phyloP scores from a whole-genome alignment of 495 filamentous ascomycete species.

The Schizothecium vesticola region DNA sequence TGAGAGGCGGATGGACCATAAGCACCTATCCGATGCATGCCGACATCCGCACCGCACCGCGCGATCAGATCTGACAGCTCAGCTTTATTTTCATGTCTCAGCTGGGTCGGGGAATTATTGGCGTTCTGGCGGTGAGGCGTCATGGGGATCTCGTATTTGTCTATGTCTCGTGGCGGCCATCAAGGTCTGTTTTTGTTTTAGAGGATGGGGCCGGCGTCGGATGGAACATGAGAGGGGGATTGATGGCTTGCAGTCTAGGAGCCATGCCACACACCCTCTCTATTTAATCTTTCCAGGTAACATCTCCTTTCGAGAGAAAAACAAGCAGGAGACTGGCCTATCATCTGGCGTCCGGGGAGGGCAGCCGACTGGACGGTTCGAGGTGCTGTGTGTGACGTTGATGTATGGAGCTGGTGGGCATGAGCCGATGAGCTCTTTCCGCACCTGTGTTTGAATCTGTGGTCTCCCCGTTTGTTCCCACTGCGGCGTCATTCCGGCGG shows the following conservation, averaged over 20 bases:
- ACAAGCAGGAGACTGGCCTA: neutral
- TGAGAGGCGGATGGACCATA: neutral
- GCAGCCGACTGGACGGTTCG: neutral
- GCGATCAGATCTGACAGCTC: neutral
- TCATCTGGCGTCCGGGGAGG: neutral
- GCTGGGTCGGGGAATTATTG: neutral
- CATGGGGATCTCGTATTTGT: neutral
- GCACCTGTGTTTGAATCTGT: neutral
- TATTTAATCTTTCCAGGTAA: neutral
- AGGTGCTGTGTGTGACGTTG: neutral
- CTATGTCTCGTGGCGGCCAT: neutral
- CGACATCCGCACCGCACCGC: neutral
- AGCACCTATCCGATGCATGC: neutral
- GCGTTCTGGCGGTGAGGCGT: neutral
- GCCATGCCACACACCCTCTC: neutral
- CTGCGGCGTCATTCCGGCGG: neutral
- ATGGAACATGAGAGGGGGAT: neutral
- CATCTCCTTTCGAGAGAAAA: neutral
- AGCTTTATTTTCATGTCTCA: neutral
- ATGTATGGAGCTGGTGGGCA: neutral
- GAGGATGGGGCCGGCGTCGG: neutral
- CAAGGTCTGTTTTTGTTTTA: neutral
- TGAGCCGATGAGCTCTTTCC: neutral
- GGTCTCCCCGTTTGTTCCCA: neutral
- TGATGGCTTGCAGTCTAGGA: neutral